Evolutionary conservation across 2,329 filamentous ascomycete species (phyloP).

Genomic region (Lasiodiplodia hormozganensis): DNA sequence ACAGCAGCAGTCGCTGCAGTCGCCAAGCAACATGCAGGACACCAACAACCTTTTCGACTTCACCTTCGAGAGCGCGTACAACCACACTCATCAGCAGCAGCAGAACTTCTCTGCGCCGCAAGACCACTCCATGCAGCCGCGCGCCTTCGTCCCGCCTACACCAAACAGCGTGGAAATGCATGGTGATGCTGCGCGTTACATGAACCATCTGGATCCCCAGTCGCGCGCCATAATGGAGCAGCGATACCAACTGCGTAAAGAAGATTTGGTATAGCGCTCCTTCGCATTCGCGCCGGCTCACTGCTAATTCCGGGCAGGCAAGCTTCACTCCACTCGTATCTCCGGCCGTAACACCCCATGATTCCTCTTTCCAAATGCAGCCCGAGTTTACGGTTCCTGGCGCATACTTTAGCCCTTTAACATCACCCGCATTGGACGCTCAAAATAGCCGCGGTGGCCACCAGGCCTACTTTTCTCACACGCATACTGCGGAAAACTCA

Average conservation of each 20-base stretch:
- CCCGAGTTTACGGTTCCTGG: conserved; percentile 68
- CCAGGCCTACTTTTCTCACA: conserved; percentile 20
- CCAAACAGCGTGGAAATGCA: conserved; percentile 82
- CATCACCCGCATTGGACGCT: conserved; percentile 79
- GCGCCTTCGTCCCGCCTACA: conserved; percentile 69
- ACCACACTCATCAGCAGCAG: conserved; percentile 16
- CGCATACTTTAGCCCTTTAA: conserved; percentile 83
- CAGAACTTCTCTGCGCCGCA: conserved; percentile 24
- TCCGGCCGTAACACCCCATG: conserved; percentile 82
- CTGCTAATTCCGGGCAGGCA: conserved; percentile 58
- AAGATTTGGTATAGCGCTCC: conserved; percentile 66
- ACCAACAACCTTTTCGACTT: conserved; percentile 44
- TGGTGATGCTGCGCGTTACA: conserved; percentile 62
- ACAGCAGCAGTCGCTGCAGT: conserved; percentile 27
- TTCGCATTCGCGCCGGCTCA: background rate
- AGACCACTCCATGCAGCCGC: conserved; percentile 35
- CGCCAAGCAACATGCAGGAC: conserved; percentile 36
- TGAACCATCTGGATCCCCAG: conserved; percentile 61
- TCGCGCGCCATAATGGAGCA: conserved; percentile 70
- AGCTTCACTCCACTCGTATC: conserved; percentile 82
- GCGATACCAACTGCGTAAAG: conserved; percentile 69
- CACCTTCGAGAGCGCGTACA: conserved; percentile 17
- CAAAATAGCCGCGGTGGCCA: conserved; percentile 62
- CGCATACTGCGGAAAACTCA: conserved; percentile 49
- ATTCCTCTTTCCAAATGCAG: conserved; percentile 67